phyloP scores from a whole-genome alignment of 495 filamentous ascomycete species.

The Diplogelasinospora grovesii region DNA sequence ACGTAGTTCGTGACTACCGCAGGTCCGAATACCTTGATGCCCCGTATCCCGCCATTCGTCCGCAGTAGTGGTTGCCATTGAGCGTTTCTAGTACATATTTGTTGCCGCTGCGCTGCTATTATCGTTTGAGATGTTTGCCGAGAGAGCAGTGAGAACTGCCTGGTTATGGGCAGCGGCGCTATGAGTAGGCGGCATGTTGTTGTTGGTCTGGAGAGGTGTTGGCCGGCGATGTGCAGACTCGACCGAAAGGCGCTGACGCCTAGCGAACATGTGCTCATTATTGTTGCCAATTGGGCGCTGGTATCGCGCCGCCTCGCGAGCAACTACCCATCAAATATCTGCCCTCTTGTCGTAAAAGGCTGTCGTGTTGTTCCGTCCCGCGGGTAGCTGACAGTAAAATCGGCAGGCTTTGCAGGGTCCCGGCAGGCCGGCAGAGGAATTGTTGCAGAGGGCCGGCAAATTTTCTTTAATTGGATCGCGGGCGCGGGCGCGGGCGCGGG shows the following conservation, averaged over 20 bases:
- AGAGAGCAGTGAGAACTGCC: too few relatives aligned
- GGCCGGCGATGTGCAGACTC: constrained; percentile 20
- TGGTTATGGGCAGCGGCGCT: too few relatives aligned
- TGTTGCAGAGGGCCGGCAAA: too few relatives aligned
- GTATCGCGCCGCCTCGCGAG: constrained; percentile 20
- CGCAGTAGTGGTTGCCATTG: constrained; percentile 14
- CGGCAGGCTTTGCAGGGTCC: constrained; percentile 1
- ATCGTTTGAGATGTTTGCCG: neutral
- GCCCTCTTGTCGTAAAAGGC: neutral
- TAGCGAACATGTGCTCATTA: constrained; percentile 23
- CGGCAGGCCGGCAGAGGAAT: constrained; percentile 4
- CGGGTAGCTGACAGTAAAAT: constrained; percentile 2
- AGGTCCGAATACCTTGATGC: constrained; percentile 13
- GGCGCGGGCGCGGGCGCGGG: too few relatives aligned
- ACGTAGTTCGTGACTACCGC: constrained; percentile 33
- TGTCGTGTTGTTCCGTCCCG: neutral
- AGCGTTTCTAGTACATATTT: too few relatives aligned
- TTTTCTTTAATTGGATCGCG: too few relatives aligned
- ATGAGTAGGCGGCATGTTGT: neutral
- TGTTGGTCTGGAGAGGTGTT: constrained; percentile 13
- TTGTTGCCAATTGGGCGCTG: constrained; percentile 11
- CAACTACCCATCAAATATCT: constrained; percentile 20
- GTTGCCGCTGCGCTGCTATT: neutral
- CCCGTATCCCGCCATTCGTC: constrained; percentile 24
- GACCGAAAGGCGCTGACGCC: constrained; percentile 27